Base-by-base conservation (phyloP, 78 protist species). In the Planoprotostelium fungivorum region DNA sequence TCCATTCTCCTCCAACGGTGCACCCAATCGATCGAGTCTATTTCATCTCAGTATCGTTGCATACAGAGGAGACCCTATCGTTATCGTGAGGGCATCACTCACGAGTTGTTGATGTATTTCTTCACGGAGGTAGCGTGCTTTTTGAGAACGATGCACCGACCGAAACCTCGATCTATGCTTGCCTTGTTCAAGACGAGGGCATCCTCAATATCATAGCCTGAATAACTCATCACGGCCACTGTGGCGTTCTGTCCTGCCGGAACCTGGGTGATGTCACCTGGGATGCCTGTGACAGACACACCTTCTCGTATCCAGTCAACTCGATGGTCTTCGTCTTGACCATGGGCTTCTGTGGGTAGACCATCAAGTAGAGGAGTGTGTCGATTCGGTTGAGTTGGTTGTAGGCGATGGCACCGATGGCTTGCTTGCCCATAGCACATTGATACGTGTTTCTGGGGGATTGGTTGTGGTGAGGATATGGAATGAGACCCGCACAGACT, bases 381-480 rank as follows among this genome's bases (percentile, higher is more conserved):
- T 99, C 99, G 38, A 98, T 96, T 86, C 99, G 97, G 23, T 89
- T 36, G 25, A 92, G 83, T 93, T 99, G 99, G 95, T 99, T 99
- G 92, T 91, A 95, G 1, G 99, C 99, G 86, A 99, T 98, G 83
- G 96, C 87, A 28, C 99, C 99, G 84, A 99, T 98, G 31, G 99
- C 99, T 93, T 99, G 99, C 96, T 99, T 99, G 90, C 99, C 99
- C 99, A 99, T 99, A 38, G 99, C 99, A 88, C 99, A 98, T 93
- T 98, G 99, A 88, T 98, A 98, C 38, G 99, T 99, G 95, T 99
- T 99, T 28, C 99, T 96, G 1, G 99, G 99, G 28, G 99, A 98
- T 93, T 99, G 99, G 90, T 99, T 99, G 97, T 99, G 99, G 94
- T 98, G 99, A 37, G 99, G 99, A 85, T 95, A 98, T 9, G 99